phyloP scores from a whole-genome alignment of 2,329 filamentous ascomycete species.

The Fusarium nanum region DNA sequence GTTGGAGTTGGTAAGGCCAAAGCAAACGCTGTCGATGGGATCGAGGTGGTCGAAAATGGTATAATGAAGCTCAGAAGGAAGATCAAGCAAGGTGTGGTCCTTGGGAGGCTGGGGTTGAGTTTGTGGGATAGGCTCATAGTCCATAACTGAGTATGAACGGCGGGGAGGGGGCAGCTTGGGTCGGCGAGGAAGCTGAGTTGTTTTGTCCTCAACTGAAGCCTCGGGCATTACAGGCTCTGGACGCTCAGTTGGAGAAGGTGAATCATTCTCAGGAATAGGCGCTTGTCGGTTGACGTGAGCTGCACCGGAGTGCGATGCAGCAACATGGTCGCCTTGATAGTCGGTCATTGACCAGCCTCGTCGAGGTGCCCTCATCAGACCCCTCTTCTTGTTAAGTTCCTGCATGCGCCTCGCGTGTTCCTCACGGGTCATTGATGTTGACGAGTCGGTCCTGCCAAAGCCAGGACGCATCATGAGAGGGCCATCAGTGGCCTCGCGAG shows the following conservation, averaged over 20 bases:
- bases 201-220: conserved; percentile 33
- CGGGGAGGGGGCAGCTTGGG: conserved; percentile 60
- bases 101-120: conserved; percentile 61
- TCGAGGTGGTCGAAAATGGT: conserved; percentile 71
- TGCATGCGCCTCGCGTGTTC: conserved; percentile 55
- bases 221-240: conserved; percentile 32
- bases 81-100: conserved; percentile 60
- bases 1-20: conserved; percentile 68
- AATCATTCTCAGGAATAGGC: conserved; percentile 52
- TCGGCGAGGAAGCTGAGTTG: conserved; percentile 43
- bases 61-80: conserved; percentile 70
- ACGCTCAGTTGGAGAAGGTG: conserved; percentile 17
- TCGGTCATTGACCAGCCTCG: conserved; percentile 62
- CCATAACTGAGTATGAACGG: conserved; percentile 70
- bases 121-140: conserved; percentile 62
- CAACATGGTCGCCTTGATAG: conserved; percentile 51
- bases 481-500: conserved; percentile 42
- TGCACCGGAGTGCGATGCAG: conserved; percentile 38
- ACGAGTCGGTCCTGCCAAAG: conserved; percentile 41
- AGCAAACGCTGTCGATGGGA: conserved; percentile 71
- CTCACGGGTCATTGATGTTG: conserved; percentile 52
- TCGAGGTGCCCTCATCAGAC: conserved; percentile 54
- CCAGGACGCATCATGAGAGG: conserved; percentile 38
- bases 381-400: conserved; percentile 54
- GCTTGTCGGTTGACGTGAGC: conserved; percentile 46